Conservation (phyloP, 441 rosid genomes). For the Gossypium schwendimanii region DNA sequence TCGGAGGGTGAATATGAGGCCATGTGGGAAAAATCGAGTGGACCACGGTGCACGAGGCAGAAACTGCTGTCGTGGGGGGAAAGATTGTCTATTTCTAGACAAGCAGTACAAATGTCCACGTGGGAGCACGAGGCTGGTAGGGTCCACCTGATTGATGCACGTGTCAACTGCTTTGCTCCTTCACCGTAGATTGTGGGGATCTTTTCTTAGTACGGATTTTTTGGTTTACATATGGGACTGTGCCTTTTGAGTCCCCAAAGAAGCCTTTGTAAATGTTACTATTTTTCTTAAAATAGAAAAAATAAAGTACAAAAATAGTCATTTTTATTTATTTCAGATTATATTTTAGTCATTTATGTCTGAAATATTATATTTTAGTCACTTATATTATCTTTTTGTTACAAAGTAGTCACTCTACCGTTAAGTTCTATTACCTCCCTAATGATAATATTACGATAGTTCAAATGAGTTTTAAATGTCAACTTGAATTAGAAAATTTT, state of each 20-base stretch:
- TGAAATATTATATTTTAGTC: accelerated
- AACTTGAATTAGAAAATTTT: too few relatives aligned
- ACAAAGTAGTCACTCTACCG: too few relatives aligned
- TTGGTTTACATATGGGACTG: background rate
- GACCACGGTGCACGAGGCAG: constrained; percentile 1
- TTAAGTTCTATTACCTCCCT: accelerated
- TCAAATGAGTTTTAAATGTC: too few relatives aligned
- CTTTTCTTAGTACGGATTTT: constrained; percentile 27
- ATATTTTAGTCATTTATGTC: accelerated
- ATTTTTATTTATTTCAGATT: accelerated
- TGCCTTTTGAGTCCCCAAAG: background rate
- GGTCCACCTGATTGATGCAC: constrained; percentile 16
- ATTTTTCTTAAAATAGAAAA: too few relatives aligned
- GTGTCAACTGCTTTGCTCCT: constrained; percentile 18
- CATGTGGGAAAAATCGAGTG: background rate
- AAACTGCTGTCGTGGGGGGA: background rate
- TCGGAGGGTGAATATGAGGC: background rate
- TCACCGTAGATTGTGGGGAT: constrained; percentile 31
- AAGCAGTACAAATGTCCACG: constrained; percentile 29
- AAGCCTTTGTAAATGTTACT: background rate
- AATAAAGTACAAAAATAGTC: accelerated
- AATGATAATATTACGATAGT: accelerated
- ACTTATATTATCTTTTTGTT: too few relatives aligned
- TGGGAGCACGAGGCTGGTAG: constrained; percentile 17
- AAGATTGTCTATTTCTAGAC: constrained; percentile 18